Evolutionary conservation across 2,329 filamentous ascomycete genomes (phyloP), one percentile per base, ranked within the genome.

Genomic region (Cryphonectria nitschkei): DNA sequence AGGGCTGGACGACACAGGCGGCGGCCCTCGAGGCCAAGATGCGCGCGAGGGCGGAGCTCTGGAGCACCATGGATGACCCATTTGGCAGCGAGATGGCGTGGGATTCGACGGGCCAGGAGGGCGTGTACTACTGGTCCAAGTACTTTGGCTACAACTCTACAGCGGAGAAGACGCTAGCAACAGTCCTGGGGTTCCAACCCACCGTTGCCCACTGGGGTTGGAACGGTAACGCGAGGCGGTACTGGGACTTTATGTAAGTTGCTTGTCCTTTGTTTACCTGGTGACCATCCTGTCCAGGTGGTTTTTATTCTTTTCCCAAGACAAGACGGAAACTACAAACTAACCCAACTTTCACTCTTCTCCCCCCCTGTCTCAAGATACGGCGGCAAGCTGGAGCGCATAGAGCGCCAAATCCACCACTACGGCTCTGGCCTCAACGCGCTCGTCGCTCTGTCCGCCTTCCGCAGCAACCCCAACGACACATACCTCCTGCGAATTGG

Each of bases 61-160:
- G 88, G 88, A 77, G 85, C n/a, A 79, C 78, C 0, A 78, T 85
- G 67, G 80, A 81, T 9, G 84, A 86, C 6, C 88, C 88, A 0
- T 90, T 84, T 72, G 88, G 87, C 0, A 88, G 86, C 66, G 88
- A 90, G 76, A 87, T 88, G 86, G 84, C 87, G 0, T 90, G 88
- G 88, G 88, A 90, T 70, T 88, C 85, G 0, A 90, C 88, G 0
- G 87, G 86, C 0, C 87, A 90, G 73, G 88, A 90, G 75, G 87
- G 87, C 0, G 85, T 90, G 0, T 90, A 88, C 71, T 87, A 87
- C 71, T 89, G 87, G 87, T 80, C 83, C 7, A 84, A 83, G 82
- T 84, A 88, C 74, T 89, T 89, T 75, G 83, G 83, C 2, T 80
- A 85, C 63, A 78, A 78, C 0, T 75, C 75, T 0, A 86, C 86